These are phyloP conservation scores for Arabidopsis suecica DNA, from an alignment of 345 rosid genomes.

Conservation along the genomic window DNA sequence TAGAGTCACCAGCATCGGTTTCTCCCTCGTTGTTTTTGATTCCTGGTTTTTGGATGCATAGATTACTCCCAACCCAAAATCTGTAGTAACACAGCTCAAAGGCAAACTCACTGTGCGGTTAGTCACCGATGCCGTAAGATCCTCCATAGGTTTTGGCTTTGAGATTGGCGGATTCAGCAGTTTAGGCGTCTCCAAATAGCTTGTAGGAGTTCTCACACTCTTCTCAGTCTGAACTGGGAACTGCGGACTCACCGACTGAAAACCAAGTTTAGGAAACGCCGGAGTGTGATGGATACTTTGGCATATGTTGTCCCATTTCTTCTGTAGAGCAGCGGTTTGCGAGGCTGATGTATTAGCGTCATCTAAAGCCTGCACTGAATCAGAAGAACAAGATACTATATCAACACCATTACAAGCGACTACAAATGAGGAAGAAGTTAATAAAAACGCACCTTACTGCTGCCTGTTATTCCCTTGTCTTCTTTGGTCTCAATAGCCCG, in stretches of 20 bases:
- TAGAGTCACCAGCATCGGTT: conserved; percentile 29
- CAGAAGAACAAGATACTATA: conserved; percentile 48
- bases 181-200: conserved; percentile 33
- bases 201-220: conserved; percentile 19
- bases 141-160: conserved; percentile 39
- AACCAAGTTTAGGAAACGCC: conserved; percentile 41
- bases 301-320: conserved; percentile 66
- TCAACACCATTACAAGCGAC: neutral
- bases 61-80: conserved; percentile 61
- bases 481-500: conserved; percentile 48
- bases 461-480: conserved; percentile 45
- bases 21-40: conserved; percentile 42
- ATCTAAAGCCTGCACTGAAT: conserved; percentile 65
- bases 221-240: conserved; percentile 32
- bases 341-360: conserved; percentile 46
- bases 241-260: conserved; percentile 38
- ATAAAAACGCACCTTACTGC: conserved; percentile 52
- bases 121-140: conserved; percentile 36
- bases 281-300: conserved; percentile 58
- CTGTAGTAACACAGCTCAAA: conserved; percentile 57
- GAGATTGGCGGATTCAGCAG: conserved; percentile 26
- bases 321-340: conserved; percentile 51
- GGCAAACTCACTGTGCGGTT: conserved; percentile 35
- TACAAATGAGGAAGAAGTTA: conserved; percentile 10
- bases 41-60: conserved; percentile 51